Evolutionary conservation across 306 rosid genomes (phyloP).

Genomic region (Cicer judaicum): DNA sequence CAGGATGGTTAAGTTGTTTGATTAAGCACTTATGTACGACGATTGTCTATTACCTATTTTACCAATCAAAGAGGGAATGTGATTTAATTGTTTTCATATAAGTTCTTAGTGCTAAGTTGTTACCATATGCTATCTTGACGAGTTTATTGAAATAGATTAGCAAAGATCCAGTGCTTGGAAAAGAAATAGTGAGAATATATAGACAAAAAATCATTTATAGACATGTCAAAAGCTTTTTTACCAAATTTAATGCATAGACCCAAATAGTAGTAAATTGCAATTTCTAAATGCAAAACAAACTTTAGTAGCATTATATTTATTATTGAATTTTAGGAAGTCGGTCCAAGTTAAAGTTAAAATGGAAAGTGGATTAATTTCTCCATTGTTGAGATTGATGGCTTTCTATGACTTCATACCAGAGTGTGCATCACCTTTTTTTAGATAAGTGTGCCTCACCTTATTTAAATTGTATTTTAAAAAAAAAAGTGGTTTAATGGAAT

Average conservation of each 20-base stretch:
- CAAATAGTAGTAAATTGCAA: not conserved
- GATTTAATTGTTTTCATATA: not conserved
- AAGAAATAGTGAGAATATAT: not conserved
- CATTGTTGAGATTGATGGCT: not conserved
- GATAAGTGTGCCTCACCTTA: too few species aligned
- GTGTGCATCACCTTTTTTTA: too few species aligned
- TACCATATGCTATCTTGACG: not conserved
- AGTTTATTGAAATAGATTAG: not conserved
- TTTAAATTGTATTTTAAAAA: too few species aligned
- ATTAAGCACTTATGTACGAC: not conserved
- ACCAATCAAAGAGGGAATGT: not conserved
- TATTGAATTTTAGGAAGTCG: not conserved
- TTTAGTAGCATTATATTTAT: not conserved
- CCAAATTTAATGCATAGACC: not conserved
- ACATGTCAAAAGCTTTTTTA: too few species aligned
- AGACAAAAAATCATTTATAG: too few species aligned
- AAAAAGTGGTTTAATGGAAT: not conserved
- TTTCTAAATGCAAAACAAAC: conserved; percentile 3
- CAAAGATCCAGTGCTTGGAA: not conserved
- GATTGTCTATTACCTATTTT: not conserved
- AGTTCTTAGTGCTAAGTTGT: not conserved
- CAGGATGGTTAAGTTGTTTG: not conserved
- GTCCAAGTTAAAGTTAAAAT: conserved; percentile 10
- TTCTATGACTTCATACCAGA: too few species aligned
- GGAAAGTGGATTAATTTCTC: not conserved